Base-by-base conservation (phyloP, 1,284 basidiomycete genomes). In the Microbotryomycetes sp. region DNA sequence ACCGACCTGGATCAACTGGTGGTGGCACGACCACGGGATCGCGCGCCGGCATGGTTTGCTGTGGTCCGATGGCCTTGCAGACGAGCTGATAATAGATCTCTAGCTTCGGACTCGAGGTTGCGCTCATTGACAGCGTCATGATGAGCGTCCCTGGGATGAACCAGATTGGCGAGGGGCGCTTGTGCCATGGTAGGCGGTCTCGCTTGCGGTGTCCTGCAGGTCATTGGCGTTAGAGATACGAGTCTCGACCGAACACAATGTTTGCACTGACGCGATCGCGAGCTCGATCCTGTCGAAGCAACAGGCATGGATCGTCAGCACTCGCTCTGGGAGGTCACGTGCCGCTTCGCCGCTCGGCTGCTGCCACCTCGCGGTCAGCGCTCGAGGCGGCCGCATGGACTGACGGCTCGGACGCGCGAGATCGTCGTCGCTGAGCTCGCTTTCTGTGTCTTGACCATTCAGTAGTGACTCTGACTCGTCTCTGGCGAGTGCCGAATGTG, bases 1-100 rank as follows among this genome's bases (percentile, higher is more conserved):
- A 18, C 18, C 18, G 35, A 41, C 18, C 35, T 9, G 35, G 35
- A 41, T 41, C 18, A 9, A 18, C 18, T 11, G 35, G 35, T 18
- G 7, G 45, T 26, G 27, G 30, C 13, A 13, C 29, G 21, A 18
- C 11, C 15, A 1, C 28, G n/a, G 41, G 18, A 45, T 28, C 27
- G 24, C 4, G 18, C 23, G 29, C 21, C 18, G 26, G 3, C 23
- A 21, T 24, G 49, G 3, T 41, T 24, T 7, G 45, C 3, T 29
- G 35, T 15, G 57, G 48, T 11, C 46, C 57, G 30, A 66, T 54
- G 15, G 57, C 24, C 26, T 61, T 51, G 30, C 68, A 70, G 48
- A 70, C 51, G 18, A 70, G 50, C 24, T 70, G 64, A 21, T 53
- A 60, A 54, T 64, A 66, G 49, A 68, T 64, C 16, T 68, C 68